Evolutionary conservation across 2,329 filamentous ascomycete genomes (phyloP), one percentile per base, ranked within the genome.

Genomic region (Leptoxyphium fumago): DNA sequence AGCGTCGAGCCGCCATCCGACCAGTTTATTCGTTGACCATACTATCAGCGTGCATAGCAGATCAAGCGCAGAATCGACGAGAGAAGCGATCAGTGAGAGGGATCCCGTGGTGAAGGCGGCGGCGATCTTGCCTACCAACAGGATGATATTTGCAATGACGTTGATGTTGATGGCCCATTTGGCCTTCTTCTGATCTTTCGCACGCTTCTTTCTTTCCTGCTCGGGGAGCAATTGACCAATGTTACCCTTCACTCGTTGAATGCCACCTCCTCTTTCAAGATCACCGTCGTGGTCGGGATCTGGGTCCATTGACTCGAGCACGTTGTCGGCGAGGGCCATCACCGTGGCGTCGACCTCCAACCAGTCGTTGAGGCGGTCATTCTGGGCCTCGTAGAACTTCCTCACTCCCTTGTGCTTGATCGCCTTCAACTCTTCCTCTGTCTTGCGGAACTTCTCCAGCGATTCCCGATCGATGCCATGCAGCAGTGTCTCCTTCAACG

Each of bases 81-180:
- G 65, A 15, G 73, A 77, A 10, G 76, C 76, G 29, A 79, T 71
- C 14, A 80, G 64, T 1, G 75, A 79, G 6, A 80, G 65, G 1
- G 76, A 80, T 40, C 63, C 70, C 2, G 74, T 76, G 49, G 67
- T 70, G 36, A 72, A 61, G 14, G 72, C 73, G 11, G 74, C 74
- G 11, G 70, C 61, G 39, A 72, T 65, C 54, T 79, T 79, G 4
- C 71, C 73, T 9, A 65, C 60, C 2, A 79, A 63, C 2, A 78
- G 65, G 40, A 76, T 53, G 36, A 77, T 66, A 50, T 79, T 79
- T 34, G 75, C 74, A n/a, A 72, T 56, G 6, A 78, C 68, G 47
- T 79, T 79, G 54, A 77, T 68, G 53, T 75, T 75, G 52, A 76
- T 74, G 0, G 74, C 75, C 69, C 71, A 74, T 50, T 65, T 69